These are phyloP conservation scores for Trichoderma sp. DNA, from an alignment of 2,329 filamentous ascomycete genomes.

Conservation along the genomic window DNA sequence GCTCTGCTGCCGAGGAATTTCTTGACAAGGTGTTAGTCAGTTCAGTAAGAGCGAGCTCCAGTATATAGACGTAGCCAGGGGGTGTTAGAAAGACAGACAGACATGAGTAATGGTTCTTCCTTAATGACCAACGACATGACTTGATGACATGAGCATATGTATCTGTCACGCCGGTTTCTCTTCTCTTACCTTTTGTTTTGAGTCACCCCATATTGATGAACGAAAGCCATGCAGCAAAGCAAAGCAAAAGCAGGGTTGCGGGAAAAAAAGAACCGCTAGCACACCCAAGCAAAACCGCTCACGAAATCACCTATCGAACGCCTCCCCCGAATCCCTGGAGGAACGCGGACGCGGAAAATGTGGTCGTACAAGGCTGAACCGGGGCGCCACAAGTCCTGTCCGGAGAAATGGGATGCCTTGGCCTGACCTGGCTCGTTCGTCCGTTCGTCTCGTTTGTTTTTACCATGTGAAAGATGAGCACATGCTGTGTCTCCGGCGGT, in stretches of 20 bases:
- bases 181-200: not conserved
- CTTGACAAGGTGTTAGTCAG: not conserved
- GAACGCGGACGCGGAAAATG: not conserved
- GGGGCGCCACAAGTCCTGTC: not conserved
- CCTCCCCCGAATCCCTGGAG: not conserved
- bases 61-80: not conserved
- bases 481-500: not conserved
- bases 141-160: not conserved
- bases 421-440: not conserved
- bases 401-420: not conserved
- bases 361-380: constrained; percentile 3
- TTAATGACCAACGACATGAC: not conserved
- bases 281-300: not conserved
- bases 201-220: not conserved
- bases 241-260: not conserved
- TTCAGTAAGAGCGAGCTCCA: not conserved
- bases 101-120: not conserved
- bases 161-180: not conserved
- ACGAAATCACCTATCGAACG: not conserved
- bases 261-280: not conserved
- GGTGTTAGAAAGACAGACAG: not conserved
- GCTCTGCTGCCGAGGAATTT: not conserved
- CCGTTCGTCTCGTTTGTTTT: not conserved
- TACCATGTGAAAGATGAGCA: not conserved
- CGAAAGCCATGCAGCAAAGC: not conserved